phyloP scores from a whole-genome alignment of 2,329 filamentous ascomycete species.

The Cryphonectria carpinicola region DNA sequence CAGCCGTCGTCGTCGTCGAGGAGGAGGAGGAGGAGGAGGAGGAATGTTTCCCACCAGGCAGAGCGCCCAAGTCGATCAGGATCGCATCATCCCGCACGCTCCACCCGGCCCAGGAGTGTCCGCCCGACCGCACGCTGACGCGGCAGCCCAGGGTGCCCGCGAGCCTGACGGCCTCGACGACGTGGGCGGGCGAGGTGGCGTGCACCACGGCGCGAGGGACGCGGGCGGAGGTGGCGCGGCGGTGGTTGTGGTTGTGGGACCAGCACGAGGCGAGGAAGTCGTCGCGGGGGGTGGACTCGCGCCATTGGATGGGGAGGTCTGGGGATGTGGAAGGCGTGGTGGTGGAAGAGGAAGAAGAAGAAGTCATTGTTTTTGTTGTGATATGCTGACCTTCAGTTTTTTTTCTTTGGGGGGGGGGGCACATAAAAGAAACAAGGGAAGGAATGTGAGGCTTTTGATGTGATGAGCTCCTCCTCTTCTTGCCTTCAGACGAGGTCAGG shows the following conservation, averaged over 20 bases:
- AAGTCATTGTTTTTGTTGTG: conserved; percentile 7
- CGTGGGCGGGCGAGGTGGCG: conserved; percentile 40
- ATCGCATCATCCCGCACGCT: conserved; percentile 50
- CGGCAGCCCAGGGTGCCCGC: conserved; percentile 41
- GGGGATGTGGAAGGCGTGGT: not conserved
- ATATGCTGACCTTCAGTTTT: not conserved
- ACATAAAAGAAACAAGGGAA: too few species aligned
- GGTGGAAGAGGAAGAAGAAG: not conserved
- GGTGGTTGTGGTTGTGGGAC: conserved; percentile 50
- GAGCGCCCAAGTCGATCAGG: conserved; percentile 42
- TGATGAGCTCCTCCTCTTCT: too few species aligned
- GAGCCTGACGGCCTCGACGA: conserved; percentile 43
- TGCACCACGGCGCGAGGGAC: conserved; percentile 47
- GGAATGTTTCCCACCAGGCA: conserved; percentile 30
- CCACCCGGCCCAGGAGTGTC: conserved; percentile 53
- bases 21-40: not conserved
- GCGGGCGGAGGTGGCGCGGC: conserved; percentile 37
- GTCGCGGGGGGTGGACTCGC: conserved; percentile 30
- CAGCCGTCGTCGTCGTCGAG: not conserved
- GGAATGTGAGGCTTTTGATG: too few species aligned
- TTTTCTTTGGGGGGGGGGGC: too few species aligned
- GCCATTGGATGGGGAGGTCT: conserved; percentile 30
- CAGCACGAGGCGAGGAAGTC: conserved; percentile 31
- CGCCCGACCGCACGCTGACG: conserved; percentile 50
- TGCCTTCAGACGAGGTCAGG: not conserved